Evolutionary conservation across 2,329 filamentous ascomycete species (phyloP).

Genomic region (Cladosporium sp.): DNA sequence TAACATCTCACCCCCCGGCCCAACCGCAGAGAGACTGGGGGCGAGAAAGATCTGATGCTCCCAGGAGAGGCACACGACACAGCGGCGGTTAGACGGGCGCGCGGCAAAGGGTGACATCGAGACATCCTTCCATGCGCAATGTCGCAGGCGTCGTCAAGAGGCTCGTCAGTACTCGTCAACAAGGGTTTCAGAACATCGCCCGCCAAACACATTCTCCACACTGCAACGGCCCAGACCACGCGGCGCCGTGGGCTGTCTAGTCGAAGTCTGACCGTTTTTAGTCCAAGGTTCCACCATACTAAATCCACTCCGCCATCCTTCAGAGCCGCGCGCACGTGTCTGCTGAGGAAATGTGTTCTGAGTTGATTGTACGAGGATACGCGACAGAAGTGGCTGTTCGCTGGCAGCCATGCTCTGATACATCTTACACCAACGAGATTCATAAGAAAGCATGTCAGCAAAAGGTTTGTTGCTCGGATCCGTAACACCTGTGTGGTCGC

Average conservation of each 20-base stretch:
- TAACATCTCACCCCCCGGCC: not conserved
- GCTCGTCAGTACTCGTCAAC: slow-evolving; percentile 2
- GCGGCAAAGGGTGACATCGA: not conserved
- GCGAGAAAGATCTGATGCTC: not conserved
- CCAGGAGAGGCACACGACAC: not conserved
- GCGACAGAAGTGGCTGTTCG: not conserved
- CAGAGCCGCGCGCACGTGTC: not conserved
- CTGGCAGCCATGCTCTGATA: not conserved
- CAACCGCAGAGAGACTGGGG: not conserved
- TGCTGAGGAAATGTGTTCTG: not conserved
- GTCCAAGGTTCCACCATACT: not conserved
- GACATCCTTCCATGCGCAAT: not conserved
- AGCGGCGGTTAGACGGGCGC: not conserved
- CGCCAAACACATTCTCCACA: slow-evolving; percentile 1
- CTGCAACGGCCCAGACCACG: slow-evolving; percentile 10
- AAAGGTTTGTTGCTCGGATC: not conserved
- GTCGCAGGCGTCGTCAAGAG: slow-evolving; percentile 17
- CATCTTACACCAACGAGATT: not conserved
- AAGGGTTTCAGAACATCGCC: slow-evolving; percentile 9
- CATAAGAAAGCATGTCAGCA: not conserved
- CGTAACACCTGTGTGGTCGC: not conserved
- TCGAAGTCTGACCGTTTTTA: slow-evolving; percentile 1
- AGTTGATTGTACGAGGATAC: not conserved
- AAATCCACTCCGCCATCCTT: slow-evolving; percentile 8
- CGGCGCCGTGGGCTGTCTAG: slow-evolving; percentile 4